Evolutionary conservation across 306 rosid species (phyloP).

Genomic region (Hippophae rhamnoides): DNA sequence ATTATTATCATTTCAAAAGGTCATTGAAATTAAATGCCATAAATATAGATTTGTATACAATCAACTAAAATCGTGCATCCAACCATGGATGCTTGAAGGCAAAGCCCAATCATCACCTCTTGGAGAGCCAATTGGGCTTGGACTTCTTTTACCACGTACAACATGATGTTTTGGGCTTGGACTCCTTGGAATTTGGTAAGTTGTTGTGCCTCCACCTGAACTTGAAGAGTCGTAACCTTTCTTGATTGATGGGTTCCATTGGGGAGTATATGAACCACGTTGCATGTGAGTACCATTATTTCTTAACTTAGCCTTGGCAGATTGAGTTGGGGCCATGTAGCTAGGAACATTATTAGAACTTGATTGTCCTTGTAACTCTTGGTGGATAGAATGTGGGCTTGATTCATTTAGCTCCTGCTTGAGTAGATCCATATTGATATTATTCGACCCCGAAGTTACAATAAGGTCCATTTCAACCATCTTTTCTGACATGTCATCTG

Average conservation of each 20-base stretch:
- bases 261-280: background rate
- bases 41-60: too few relatives aligned
- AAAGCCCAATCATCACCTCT: slow-evolving; percentile 49
- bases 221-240: slow-evolving; percentile 48
- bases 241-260: slow-evolving; percentile 51
- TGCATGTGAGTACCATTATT: slow-evolving; percentile 26
- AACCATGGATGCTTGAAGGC: slow-evolving; percentile 39
- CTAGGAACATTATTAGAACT: slow-evolving; percentile 39
- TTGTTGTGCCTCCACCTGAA: slow-evolving; percentile 38
- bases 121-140: slow-evolving; percentile 22
- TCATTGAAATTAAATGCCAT: too few relatives aligned
- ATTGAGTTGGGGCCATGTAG: slow-evolving; percentile 83
- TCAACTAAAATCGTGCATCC: slow-evolving; percentile 46
- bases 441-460: slow-evolving; percentile 16
- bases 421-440: slow-evolving; percentile 14
- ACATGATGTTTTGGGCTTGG: slow-evolving; percentile 59
- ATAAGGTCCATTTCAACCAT: slow-evolving; percentile 64
- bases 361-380: slow-evolving; percentile 15
- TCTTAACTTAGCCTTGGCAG: slow-evolving; percentile 82
- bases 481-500: slow-evolving; percentile 61
- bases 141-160: slow-evolving; percentile 28
- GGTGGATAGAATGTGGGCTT: slow-evolving; percentile 17
- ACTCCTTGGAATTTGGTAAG: slow-evolving; percentile 30
- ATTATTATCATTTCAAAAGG: too few relatives aligned
- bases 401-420: slow-evolving; percentile 23